These are phyloP conservation scores for Malbranchea cinnamomea DNA, from an alignment of 2,329 filamentous ascomycete species.

Conservation along the genomic window DNA sequence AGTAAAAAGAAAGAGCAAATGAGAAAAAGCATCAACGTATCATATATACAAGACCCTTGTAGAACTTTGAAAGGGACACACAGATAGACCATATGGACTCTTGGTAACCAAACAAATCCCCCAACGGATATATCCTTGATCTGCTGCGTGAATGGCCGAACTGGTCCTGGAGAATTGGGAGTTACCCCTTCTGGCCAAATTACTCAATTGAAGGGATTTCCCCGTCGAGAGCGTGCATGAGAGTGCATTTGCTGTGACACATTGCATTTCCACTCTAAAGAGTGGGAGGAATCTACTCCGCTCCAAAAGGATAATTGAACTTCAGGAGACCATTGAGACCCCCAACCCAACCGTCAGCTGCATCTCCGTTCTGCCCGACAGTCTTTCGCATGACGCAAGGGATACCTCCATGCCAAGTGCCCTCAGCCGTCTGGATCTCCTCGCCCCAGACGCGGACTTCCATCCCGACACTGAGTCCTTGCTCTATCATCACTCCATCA, in stretches of 20 bases:
- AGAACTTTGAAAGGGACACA: no score
- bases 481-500: conserved; percentile 53
- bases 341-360: conserved; percentile 90
- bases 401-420: conserved; percentile 60
- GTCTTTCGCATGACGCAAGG: conserved; percentile 69
- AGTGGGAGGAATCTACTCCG: conserved; percentile 28
- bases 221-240: background rate
- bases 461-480: conserved; percentile 56
- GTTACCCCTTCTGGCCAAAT: no score
- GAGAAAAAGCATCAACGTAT: no score
- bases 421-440: conserved; percentile 43
- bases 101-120: no score
- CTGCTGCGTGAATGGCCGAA: no score
- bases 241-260: background rate
- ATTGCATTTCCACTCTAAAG: background rate
- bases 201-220: no score
- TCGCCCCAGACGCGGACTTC: conserved; percentile 85
- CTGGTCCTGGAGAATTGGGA: no score
- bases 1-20: no score
- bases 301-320: conserved; percentile 94
- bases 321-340: conserved; percentile 86
- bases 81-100: no score
- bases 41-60: no score
- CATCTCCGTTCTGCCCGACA: conserved; percentile 32
- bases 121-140: no score